phyloP scores from a whole-genome alignment of 352 stramenopile genomes.

The Thalassiosira ordinaria region DNA sequence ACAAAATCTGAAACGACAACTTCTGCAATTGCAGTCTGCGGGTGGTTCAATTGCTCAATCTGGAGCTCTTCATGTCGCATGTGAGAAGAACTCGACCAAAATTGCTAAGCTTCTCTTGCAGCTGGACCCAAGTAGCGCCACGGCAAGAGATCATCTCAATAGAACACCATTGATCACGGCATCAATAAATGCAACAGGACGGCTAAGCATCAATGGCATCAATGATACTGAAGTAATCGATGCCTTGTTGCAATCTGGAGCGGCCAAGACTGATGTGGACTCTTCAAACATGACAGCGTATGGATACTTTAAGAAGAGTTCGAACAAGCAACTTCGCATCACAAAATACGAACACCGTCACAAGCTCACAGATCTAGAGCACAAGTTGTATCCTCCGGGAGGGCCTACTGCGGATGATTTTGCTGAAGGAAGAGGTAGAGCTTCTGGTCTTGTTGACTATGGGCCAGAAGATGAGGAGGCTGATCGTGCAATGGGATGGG shows the following conservation, averaged over 20 bases:
- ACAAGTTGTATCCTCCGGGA: conserved; percentile 20
- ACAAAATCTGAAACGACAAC: neutral
- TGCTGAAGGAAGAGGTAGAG: conserved; percentile 4
- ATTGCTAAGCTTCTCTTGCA: conserved; percentile 21
- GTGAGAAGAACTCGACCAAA: conserved; percentile 19
- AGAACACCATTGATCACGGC: conserved; percentile 25
- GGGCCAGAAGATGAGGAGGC: conserved; percentile 10
- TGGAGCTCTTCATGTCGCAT: conserved; percentile 21
- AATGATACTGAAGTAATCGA: conserved; percentile 30
- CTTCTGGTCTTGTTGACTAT: conserved; percentile 31
- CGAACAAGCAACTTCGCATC: neutral
- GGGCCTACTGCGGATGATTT: conserved; percentile 15
- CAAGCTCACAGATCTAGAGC: conserved; percentile 21
- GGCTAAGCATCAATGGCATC: conserved; percentile 22
- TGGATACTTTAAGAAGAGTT: conserved; percentile 22
- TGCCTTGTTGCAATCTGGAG: conserved; percentile 12
- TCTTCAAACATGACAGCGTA: conserved; percentile 26
- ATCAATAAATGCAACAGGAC: conserved; percentile 14
- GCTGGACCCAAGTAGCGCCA: neutral
- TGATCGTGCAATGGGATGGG: neutral
- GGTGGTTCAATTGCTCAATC: conserved; percentile 20
- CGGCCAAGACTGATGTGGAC: conserved; percentile 15
- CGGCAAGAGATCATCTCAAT: conserved; percentile 1
- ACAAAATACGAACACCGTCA: neutral
- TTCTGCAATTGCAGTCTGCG: neutral